phyloP scores from a whole-genome alignment of 2,329 filamentous ascomycete genomes.

The Diaporthe destruens region DNA sequence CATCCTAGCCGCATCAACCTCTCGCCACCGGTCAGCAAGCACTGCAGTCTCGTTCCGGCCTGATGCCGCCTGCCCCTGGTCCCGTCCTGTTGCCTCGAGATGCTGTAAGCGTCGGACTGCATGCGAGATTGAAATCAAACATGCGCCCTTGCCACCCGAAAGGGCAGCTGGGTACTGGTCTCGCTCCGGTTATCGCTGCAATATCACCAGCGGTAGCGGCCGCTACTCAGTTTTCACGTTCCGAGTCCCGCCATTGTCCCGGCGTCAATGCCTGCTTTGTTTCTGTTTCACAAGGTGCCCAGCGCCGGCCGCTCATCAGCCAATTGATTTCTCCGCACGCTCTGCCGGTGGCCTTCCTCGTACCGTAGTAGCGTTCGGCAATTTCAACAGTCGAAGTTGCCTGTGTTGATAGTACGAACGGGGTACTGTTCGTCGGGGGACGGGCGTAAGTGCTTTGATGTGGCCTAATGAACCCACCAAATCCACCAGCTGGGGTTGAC shows the following conservation, averaged over 20 bases:
- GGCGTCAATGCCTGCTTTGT: slow-evolving; percentile 26
- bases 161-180: slow-evolving; percentile 1
- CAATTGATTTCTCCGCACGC: slow-evolving; percentile 9
- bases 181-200: slow-evolving; percentile 31
- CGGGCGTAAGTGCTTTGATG: background rate
- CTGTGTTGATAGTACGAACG: too few species aligned
- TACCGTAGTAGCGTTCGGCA: slow-evolving; percentile 10
- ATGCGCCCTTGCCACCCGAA: slow-evolving; percentile 12
- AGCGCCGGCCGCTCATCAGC: background rate
- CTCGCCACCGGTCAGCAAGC: slow-evolving; percentile 21
- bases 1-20: background rate
- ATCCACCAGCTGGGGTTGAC: background rate
- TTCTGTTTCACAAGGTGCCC: slow-evolving; percentile 8
- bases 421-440: background rate
- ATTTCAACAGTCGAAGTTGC: background rate
- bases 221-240: slow-evolving; percentile 14
- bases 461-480: background rate
- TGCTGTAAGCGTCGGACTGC: slow-evolving; percentile 16
- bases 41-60: slow-evolving; percentile 11
- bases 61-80: slow-evolving; percentile 18
- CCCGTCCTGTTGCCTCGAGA: slow-evolving; percentile 2
- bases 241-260: slow-evolving; percentile 20
- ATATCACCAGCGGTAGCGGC: slow-evolving; percentile 1
- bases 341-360: background rate
- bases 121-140: background rate